These are phyloP conservation scores for Nannochloropsis limnetica DNA, from an alignment of 352 stramenopile genomes.

Conservation along the genomic window DNA sequence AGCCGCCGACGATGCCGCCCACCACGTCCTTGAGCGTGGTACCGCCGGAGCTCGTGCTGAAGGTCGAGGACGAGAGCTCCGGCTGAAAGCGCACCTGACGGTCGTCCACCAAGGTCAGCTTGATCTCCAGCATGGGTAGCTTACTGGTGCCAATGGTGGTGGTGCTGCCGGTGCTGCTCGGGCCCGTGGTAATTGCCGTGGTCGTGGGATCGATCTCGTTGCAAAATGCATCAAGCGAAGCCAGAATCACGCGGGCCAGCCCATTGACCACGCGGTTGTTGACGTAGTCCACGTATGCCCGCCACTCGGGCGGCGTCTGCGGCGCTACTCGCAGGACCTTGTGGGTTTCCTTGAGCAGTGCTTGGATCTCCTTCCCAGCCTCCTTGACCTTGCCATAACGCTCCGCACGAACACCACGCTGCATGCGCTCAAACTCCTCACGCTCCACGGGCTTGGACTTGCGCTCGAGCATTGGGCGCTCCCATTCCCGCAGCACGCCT, in stretches of 20 bases:
- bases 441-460: constrained; percentile 88
- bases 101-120: constrained; percentile 76
- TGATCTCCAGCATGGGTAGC: constrained; percentile 91
- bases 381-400: constrained; percentile 88
- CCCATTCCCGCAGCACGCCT: constrained; percentile 80
- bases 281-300: constrained; percentile 91
- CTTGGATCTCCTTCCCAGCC: constrained; percentile 84
- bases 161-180: background rate
- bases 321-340: constrained; percentile 76
- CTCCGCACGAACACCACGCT: constrained; percentile 80
- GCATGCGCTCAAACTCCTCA: constrained; percentile 85
- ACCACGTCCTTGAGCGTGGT: constrained; percentile 67
- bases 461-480: constrained; percentile 79
- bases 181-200: constrained; percentile 9
- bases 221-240: constrained; percentile 76
- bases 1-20: constrained; percentile 85
- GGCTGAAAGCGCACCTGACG: constrained; percentile 67
- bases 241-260: constrained; percentile 67
- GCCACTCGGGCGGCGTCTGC: constrained; percentile 86
- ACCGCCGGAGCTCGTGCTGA: constrained; percentile 48
- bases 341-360: constrained; percentile 87
- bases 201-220: constrained; percentile 79
- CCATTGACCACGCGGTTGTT: constrained; percentile 92
- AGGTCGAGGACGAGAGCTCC: constrained; percentile 59
- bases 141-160: constrained; percentile 44